These are phyloP conservation scores for Stemphylium lycopersici DNA, from an alignment of 2,329 filamentous ascomycete species.

Conservation along the genomic window DNA sequence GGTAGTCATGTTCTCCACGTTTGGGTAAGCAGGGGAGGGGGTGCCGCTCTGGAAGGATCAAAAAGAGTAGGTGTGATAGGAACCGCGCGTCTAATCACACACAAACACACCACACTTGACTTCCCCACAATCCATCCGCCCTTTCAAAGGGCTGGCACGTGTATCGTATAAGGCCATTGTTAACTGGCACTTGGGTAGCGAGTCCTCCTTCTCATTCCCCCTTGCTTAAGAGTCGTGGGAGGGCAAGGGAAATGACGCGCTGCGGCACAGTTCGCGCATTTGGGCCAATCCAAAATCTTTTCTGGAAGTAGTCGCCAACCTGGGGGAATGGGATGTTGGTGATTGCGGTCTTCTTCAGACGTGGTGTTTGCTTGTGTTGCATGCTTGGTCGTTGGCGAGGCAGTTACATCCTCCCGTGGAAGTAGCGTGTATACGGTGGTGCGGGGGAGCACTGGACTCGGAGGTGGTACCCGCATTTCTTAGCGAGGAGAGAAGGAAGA, in stretches of 20 bases:
- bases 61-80: neutral
- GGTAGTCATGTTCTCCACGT: neutral
- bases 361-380: neutral
- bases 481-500: neutral
- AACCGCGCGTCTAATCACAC: neutral
- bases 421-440: neutral
- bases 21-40: neutral
- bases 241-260: neutral
- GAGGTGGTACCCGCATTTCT: neutral
- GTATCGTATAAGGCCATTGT: neutral
- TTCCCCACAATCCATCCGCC: neutral
- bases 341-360: neutral
- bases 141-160: neutral
- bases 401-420: neutral
- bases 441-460: neutral
- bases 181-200: slow-evolving; percentile 1
- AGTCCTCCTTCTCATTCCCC: neutral
- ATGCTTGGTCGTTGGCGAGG: neutral
- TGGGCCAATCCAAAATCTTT: neutral
- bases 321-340: neutral
- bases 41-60: neutral
- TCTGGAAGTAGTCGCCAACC: neutral
- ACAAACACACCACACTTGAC: too few species aligned
- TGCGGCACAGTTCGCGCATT: slow-evolving; percentile 6
- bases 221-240: slow-evolving; percentile 1